Evolutionary conservation across 2,329 filamentous ascomycete genomes (phyloP), one percentile per base, ranked within the genome.

Genomic region (Ophiostoma montium): DNA sequence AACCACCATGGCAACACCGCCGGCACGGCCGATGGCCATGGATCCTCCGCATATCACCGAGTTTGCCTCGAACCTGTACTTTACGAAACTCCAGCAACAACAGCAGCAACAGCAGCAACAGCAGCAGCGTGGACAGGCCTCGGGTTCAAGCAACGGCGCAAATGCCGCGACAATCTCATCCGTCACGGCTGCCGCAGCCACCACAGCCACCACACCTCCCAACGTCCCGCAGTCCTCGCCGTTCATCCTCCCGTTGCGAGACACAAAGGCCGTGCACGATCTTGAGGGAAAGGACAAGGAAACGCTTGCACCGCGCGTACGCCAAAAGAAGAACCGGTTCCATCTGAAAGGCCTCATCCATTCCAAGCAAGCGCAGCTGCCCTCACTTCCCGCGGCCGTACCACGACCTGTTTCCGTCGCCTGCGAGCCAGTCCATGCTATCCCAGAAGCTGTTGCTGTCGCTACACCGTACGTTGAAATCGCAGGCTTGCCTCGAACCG

Each of bases 51-150:
- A 80, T 55, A 70, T 78, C 53, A 80, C 78, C 52, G 78, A 82
- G 62, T 82, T 82, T 64, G 78, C 76, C 53, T 82, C 78, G 41
- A 69, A 75, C 62, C 74, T 74, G 55, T 82, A 79, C 59, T 77
- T 80, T 55, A 71, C 72, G 49, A 82, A 82, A 63, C 62, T 81
- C 53, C 70, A 67, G 50, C 73, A 78, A 63, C 70, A 68, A 59
- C 65, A 72, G 30, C 68, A 64, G 55, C 65, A 65, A 16, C 68
- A 70, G 54, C 65, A 67, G 50, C 59, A 54, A 35, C 55, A 64
- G 53, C 53, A 32, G 18, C 68, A 70, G 12, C 38, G 23, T 12
- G 50, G 35, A 3, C 46, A 49, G 10, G 30, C 52, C 5, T 35
- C 45, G 10, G 15, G 31, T 8, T 27, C 8, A 8, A 27, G 15